These are phyloP conservation scores for Penicillium sclerotigenum DNA, from an alignment of 2,329 filamentous ascomycete species.

Conservation along the genomic window DNA sequence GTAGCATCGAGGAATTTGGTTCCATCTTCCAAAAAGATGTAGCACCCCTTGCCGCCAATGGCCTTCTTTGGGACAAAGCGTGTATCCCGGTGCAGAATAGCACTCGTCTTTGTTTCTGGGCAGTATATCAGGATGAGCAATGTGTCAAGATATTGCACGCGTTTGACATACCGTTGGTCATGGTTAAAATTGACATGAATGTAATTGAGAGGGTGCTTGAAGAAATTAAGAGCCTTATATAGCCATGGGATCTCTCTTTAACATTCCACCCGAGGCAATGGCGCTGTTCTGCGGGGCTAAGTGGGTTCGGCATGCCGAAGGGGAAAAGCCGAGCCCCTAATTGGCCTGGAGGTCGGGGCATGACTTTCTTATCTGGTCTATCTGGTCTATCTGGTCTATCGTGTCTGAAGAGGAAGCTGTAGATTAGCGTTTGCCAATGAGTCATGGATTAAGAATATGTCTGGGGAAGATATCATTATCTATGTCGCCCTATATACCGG, in stretches of 20 bases:
- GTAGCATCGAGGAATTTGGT: conserved; percentile 67
- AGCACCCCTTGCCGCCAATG: conserved; percentile 50
- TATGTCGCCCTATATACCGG: too few species aligned
- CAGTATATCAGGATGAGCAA: neutral
- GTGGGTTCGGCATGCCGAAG: conserved; percentile 31
- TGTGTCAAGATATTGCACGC: neutral
- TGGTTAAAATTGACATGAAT: neutral
- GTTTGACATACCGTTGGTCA: neutral
- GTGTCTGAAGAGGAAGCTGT: neutral
- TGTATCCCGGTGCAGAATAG: conserved; percentile 54
- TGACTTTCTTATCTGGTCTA: neutral
- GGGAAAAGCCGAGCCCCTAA: conserved; percentile 26
- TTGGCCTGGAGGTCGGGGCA: conserved; percentile 16
- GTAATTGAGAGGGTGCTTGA: neutral
- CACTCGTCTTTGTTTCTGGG: conserved; percentile 17
- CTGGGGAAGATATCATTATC: neutral
- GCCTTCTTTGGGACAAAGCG: conserved; percentile 48
- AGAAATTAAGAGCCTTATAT: neutral
- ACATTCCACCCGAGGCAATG: conserved; percentile 18
- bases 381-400: neutral
- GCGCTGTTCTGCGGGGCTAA: conserved; percentile 12
- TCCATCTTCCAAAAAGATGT: conserved; percentile 54
- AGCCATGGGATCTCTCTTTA: neutral
- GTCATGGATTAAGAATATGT: neutral
- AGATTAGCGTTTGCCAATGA: neutral